Percentiles rank a stretch among this genome's conserved stretches.
phyloP scores from a whole-genome alignment of 345 rosid species.

The Nephelium lappaceum region DNA sequence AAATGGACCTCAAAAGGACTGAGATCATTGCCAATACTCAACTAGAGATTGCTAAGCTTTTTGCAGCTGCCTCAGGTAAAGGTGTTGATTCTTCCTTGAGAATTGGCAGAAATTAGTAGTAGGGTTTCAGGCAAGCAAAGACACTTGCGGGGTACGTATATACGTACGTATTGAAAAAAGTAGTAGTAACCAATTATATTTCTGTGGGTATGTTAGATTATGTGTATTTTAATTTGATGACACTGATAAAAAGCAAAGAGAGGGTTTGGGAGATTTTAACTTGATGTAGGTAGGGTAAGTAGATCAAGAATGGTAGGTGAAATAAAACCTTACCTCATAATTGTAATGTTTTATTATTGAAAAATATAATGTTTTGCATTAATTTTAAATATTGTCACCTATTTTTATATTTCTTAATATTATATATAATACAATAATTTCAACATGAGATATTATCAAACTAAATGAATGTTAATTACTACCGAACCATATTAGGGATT shows the following conservation, averaged over 20 bases:
- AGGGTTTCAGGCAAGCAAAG: background rate
- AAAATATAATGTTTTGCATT: background rate
- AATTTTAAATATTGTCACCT: background rate
- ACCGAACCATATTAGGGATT: no score
- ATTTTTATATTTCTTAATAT: no score
- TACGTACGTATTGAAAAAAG: background rate
- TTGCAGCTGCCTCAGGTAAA: constrained; percentile 53
- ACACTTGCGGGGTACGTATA: background rate
- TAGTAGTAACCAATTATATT: background rate
- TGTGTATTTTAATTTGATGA: background rate
- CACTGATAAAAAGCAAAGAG: background rate
- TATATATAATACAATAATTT: no score
- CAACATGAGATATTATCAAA: no score
- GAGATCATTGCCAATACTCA: constrained; percentile 91
- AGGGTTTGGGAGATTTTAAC: background rate
- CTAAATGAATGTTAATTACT: no score
- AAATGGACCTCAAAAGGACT: constrained; percentile 87
- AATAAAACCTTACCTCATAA: constrained; percentile 5
- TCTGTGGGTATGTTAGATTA: background rate
- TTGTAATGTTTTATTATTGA: background rate
- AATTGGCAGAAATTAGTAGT: constrained; percentile 67
- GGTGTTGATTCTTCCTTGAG: constrained; percentile 77
- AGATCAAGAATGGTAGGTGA: constrained; percentile 2
- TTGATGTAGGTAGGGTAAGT: background rate
- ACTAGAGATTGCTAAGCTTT: constrained; percentile 84